Base-by-base conservation (phyloP, 768 basidiomycete genomes). In the Suillus lakei region DNA sequence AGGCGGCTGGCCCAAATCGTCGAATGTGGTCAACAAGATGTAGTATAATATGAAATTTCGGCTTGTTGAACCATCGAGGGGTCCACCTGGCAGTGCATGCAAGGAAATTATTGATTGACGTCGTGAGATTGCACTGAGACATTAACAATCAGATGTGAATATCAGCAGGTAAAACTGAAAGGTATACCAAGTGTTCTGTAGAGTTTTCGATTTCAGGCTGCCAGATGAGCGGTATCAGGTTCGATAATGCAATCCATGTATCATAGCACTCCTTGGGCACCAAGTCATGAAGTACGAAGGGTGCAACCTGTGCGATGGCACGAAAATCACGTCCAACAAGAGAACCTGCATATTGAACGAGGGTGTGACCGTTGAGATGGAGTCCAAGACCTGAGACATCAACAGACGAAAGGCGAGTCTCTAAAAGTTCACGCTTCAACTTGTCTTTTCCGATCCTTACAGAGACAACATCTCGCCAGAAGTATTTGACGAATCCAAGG, bases 11-110 rank as follows among this genome's bases (percentile, higher is more conserved):
- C 0, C 81, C 82, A 73, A 83, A 83, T 0, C 75, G 68, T 0
- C 71, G 61, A 46, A 84, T 79, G 62, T 83, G 78, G 0, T 66
- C 61, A 0, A 75, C 73, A 0, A 84, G 67, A 65, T 84, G 82
- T 0, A 77, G 39, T 6, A 83, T 39, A 32, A 83, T 70, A 50
- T 84, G 82, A 65, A 83, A 82, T 63, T 83, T 84, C 2, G 80
- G 76, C 65, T 84, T 83, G 62, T 80, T 80, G 67, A 82, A 81
- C 78, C 76, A 82, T 13, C 50, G 69, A 28, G 63, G 64, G 7
- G 72, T 76, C 73, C 73, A 75, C 2, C 39, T 63, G 5, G 74
- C 76, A 0, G 78, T 76, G 21, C 71, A 70, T 5, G 67, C 51
- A 3, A 84, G 75, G 61, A 84, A 82, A 28, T 77, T 62, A 2